phyloP scores from a whole-genome alignment of 108 stramenopile species.

The Poteriospumella lacustris region DNA sequence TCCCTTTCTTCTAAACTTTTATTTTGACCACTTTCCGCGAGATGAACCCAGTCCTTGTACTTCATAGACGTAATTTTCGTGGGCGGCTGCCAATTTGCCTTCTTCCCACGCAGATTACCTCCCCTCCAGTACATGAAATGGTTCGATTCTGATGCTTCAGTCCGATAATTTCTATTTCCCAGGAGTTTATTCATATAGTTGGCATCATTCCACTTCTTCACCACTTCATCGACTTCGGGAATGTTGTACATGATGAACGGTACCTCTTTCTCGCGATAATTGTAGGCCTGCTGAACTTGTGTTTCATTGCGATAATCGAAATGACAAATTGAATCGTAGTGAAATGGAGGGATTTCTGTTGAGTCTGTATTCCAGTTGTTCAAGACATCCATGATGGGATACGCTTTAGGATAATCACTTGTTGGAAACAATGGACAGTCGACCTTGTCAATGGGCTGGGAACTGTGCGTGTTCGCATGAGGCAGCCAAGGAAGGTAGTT shows the following conservation, averaged over 20 bases:
- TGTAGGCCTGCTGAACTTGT: constrained; percentile 62
- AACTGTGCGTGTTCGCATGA: background rate
- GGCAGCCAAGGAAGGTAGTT: background rate
- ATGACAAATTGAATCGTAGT: constrained; percentile 46
- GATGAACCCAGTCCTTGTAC: constrained; percentile 72
- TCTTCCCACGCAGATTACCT: constrained; percentile 33
- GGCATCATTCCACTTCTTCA: constrained; percentile 76
- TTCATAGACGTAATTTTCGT: constrained; percentile 67
- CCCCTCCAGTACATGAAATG: constrained; percentile 90
- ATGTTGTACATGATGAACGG: constrained; percentile 91
- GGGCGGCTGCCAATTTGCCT: constrained; percentile 62
- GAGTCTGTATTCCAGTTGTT: constrained; percentile 52
- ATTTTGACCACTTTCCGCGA: constrained; percentile 66
- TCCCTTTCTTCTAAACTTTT: constrained; percentile 59
- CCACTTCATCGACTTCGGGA: constrained; percentile 69
- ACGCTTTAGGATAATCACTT: constrained; percentile 43
- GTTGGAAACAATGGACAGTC: constrained; percentile 34
- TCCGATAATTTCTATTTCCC: constrained; percentile 38
- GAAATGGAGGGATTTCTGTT: constrained; percentile 32
- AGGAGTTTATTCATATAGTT: constrained; percentile 67
- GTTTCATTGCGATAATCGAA: constrained; percentile 62
- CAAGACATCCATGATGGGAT: constrained; percentile 47
- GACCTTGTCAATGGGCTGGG: constrained; percentile 39
- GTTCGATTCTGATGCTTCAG: constrained; percentile 73
- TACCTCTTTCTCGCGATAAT: constrained; percentile 77